Conservation (phyloP, 345 rosid species). For the Rubroshorea leprosula region DNA sequence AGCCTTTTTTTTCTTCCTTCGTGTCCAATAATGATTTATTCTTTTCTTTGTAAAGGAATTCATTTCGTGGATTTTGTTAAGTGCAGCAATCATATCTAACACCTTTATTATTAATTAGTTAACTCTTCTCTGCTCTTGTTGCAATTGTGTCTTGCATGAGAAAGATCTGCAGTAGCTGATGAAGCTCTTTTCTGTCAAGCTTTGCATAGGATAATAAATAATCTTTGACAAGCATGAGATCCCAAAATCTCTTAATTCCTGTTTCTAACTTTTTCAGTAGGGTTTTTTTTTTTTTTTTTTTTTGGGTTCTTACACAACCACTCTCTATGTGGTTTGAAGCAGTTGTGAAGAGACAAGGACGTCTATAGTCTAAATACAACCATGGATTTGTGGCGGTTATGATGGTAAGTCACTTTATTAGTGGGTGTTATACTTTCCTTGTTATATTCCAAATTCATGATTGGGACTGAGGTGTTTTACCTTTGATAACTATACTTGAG, state of each 20-base stretch:
- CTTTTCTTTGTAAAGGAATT: no score
- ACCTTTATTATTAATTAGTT: no score
- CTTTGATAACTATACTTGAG: slow-evolving; percentile 4
- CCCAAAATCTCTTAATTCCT: neutral
- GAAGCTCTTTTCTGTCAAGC: no score
- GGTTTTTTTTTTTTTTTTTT: neutral
- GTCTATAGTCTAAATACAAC: slow-evolving; percentile 13
- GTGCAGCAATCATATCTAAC: no score
- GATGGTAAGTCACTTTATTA: slow-evolving; percentile 27
- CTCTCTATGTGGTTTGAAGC: neutral
- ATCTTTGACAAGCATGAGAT: slow-evolving; percentile 5
- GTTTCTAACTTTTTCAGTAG: neutral
- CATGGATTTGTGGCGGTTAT: slow-evolving; percentile 10
- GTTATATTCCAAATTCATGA: slow-evolving; percentile 20
- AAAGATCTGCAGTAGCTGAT: no score
- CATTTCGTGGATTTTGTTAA: no score
- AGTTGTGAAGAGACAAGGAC: slow-evolving; percentile 9
- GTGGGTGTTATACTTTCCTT: slow-evolving; percentile 21
- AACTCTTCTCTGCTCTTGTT: no score
- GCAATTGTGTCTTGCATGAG: no score
- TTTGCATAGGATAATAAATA: no score
- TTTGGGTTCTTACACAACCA: slow-evolving; percentile 2
- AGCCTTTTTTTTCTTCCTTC: no score
- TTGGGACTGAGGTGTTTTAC: neutral
- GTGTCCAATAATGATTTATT: no score